Evolutionary conservation across 768 basidiomycete genomes (phyloP), one percentile per base, ranked within the genome.

Genomic region (Boletus rex-veris): DNA sequence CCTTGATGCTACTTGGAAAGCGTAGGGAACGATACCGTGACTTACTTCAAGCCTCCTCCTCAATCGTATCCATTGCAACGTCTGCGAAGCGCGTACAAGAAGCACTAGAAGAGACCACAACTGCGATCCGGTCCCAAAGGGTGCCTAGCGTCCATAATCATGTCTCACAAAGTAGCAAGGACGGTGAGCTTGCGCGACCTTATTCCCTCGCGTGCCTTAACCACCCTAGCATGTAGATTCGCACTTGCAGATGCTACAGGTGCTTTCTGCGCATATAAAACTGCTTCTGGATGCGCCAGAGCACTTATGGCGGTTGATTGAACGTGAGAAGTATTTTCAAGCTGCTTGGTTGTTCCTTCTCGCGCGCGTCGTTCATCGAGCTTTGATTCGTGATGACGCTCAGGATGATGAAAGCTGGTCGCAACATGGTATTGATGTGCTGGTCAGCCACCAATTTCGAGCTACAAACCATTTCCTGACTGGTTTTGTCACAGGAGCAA

Each of bases 211-310:
- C 30, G 36, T 45, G 40, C 51, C 48, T 47, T 55, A 30, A 47
- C 30, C 48, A 6, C 48, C 35, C 46, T 35, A 41, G 45, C 21
- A 21, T 36, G 46, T 40, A 89, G 90, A 92, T 64, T 70, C 78
- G 26, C 85, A 90, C 61, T 66, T 93, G 26, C 80, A 80, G 52
- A 75, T 80, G 12, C 63, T 93, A 39, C 91, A 92, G 60, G 71
- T 83, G 8, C 78, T 94, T 16, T 88, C 93, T 26, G 91, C 92
- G 1, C 92, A 96, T 64, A 78, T 97, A 63, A 96, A 95, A 68
- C 73, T 97, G n/a, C 78, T 97, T 16, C 73, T 97, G 7, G 94
- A 97, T 70, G 86, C 91, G 9, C 92, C 94, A 7, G 94, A 97
- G 68, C 86, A 93, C 70, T 71, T 97, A 19, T 97, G 94, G 89